Evolutionary conservation across 2,329 filamentous ascomycete genomes (phyloP), one percentile per base, ranked within the genome.

Genomic region (Alternaria rosae): DNA sequence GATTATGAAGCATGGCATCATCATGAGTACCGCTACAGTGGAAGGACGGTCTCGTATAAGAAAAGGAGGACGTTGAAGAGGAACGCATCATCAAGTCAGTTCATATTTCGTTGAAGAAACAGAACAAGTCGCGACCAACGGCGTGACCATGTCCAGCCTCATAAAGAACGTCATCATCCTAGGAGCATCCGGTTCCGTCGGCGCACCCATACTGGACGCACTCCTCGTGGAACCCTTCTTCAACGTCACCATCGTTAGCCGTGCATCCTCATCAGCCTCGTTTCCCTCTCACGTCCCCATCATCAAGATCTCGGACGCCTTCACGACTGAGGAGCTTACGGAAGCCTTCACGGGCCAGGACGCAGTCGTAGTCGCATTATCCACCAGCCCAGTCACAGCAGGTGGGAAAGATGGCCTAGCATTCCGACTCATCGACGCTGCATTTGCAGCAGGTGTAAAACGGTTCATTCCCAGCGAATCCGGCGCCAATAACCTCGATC

Each of bases 401-500:
- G 66, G 68, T 25, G 61, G 59, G 6, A 53, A 52, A 41, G 62
- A 70, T 20, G 61, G 69, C 20, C 59, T 73, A 38, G 66, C 65
- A 5, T 68, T 68, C 60, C 65, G 69, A 13, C 66, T 83, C 20
- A 74, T 82, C 48, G 79, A 82, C 53, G 81, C 80, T 5, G 74
- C 80, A 15, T 66, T 81, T 38, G 73, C 77, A 1, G 78, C 79
- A 1, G 78, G 79, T 12, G 79, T 82, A 2, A 71, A 74, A 45
- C 75, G 79, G 23, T 76, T 82, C 63, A 74, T 83, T 35, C 81
- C 81, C 2, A 72, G 71, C 7, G 80, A 82, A 59, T 83, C 76
- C 61, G 80, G 79, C 54, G 67, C 72, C 32, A 76, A 82, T 56
- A 75, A 77, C n/a, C 62, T 69, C 6, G 78, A 81, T 61, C 65